Evolutionary conservation across 1,284 basidiomycete genomes (phyloP), one percentile per base, ranked within the genome.

Genomic region (Peniophora sp.): DNA sequence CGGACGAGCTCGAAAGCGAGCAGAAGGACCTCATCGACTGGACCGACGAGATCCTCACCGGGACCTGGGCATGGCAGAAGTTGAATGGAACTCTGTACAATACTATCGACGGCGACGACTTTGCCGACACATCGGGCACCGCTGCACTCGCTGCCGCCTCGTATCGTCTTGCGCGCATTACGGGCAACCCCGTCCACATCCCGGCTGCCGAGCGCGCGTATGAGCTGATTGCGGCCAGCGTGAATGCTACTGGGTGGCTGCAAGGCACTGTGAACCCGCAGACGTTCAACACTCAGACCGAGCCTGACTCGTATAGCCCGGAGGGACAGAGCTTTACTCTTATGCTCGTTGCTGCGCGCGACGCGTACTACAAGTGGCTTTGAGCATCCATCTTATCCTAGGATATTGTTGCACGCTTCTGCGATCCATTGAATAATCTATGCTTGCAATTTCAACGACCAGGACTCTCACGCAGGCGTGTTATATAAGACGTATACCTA

Each of bases 321-420:
- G 77, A 79, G 61, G 77, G 73, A 0, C 83, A 89, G 64, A 79
- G 80, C 3, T 89, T 90, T 59, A 72, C 85, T 9, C 61, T 89
- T 11, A 65, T 86, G 52, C 71, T 87, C 46, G 74, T 86, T 57
- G 69, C 83, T 1, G 83, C 84, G 3, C 79, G 75, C 12, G 44
- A 45, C 23, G 44, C 44, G 14, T 45, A 45, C 44, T 32, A 32
- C 27, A 32, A 32, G 27, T 32, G 6, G 27, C 27, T 32, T 12
- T 32, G 27, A 32, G 27, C 27, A n/a, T n/a, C n/a, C n/a, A n/a
- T n/a, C n/a, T n/a, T n/a, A n/a, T n/a, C n/a, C n/a, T n/a, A n/a
- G n/a, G n/a, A n/a, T n/a, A n/a, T n/a, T n/a, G n/a, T n/a, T n/a
- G n/a, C n/a, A n/a, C n/a, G n/a, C n/a, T n/a, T n/a, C n/a, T n/a